Evolutionary conservation across 2,329 filamentous ascomycete genomes (phyloP), one percentile per base, ranked within the genome.

Genomic region (Aspergillus melleus): DNA sequence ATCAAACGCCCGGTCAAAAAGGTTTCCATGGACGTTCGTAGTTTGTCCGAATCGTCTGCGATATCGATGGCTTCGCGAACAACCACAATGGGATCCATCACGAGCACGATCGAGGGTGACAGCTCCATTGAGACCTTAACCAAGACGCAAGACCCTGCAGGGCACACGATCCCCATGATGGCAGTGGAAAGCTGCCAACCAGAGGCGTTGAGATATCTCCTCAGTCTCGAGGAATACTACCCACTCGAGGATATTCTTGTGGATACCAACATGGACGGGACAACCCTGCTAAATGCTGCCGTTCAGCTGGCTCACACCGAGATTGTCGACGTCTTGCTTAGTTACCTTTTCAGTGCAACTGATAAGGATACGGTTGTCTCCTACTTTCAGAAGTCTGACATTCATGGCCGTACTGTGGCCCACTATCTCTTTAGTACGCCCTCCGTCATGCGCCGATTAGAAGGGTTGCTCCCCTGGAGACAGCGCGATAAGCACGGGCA

Each of bases 341-440:
- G 89, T 57, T 91, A 89, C 70, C 77, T 96, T 29, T 82, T 88
- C 64, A 79, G 81, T 55, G 81, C 80, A 56, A 81, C 80, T 39
- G 82, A 84, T 19, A 79, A 86, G 55, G 77, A 81, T 16, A 80
- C 84, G 52, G 75, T 96, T 30, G 75, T 79, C 49, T 78, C 81
- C 6, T 98, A 99, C 71, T 77, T 98, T 52, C 81, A 85, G 4
- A 81, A 85, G 61, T 89, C 94, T 69, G 95, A 99, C 71, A 86
- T 85, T 42, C 89, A 92, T 80, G 95, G 94, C 22, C 88, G 95
- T 67, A 96, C 92, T 62, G 86, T 91, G 55, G 95, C 90, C n/a
- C 95, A 99, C 76, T 99, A 99, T 74, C 83, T 99, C 16, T 99
- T 99, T 78, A 90, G 96, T 70, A 89, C 91, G 9, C 95, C 95